phyloP scores from a whole-genome alignment of 192 early-diverging fungal species.

The Allomyces macrogynus region DNA sequence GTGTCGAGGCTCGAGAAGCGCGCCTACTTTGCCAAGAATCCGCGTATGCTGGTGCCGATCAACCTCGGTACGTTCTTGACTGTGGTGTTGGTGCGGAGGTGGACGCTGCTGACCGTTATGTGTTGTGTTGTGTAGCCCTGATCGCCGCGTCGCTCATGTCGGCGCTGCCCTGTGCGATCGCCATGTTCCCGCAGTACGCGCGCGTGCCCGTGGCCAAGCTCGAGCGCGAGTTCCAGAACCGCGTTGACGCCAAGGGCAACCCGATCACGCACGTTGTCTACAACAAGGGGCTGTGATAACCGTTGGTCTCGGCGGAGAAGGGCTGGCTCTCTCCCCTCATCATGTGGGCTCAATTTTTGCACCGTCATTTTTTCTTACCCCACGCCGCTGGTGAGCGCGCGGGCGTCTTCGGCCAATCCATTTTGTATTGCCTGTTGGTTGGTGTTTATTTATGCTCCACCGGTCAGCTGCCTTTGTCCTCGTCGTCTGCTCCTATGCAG shows the following conservation, averaged over 20 bases:
- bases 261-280: slow-evolving; percentile 41
- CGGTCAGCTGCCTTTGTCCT: no score
- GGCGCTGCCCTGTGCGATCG: slow-evolving; percentile 56
- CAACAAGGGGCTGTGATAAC: slow-evolving; percentile 60
- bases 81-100: no score
- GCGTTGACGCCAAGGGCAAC: slow-evolving; percentile 36
- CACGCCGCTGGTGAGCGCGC: no score
- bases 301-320: no score
- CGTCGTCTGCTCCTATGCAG: no score
- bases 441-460: no score
- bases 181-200: slow-evolving; percentile 54
- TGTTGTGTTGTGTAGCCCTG: slow-evolving; percentile 11
- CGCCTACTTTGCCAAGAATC: slow-evolving; percentile 26
- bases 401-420: no score
- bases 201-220: slow-evolving; percentile 30
- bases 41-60: slow-evolving; percentile 30
- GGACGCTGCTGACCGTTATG: no score
- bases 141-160: slow-evolving; percentile 49
- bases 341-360: not conserved
- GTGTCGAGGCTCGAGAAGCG: slow-evolving; percentile 43
- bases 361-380: no score
- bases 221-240: slow-evolving; percentile 38
- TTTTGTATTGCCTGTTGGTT: no score
- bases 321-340: not conserved
- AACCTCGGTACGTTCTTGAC: slow-evolving; percentile 26